Base-by-base conservation (phyloP, 176 grass and related monocot species). In the Paspalum vaginatum region DNA sequence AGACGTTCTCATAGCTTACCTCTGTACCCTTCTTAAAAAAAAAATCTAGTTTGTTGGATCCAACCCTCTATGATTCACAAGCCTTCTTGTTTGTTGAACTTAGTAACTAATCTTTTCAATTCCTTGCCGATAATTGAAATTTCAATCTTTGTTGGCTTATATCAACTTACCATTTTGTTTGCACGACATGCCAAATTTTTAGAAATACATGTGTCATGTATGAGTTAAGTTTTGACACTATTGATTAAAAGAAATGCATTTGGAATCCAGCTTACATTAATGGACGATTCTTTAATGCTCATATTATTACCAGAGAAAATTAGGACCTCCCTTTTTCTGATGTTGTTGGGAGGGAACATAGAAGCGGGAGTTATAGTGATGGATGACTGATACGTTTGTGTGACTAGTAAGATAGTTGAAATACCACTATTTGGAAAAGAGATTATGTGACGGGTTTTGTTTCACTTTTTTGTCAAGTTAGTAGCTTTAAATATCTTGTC, bases 151-250 rank as follows among this genome's bases (percentile, higher is more conserved):
- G 42, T n/a, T 49, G 11, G 20, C 40, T 57, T 83, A 8, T 11
- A 67, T 57, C 26, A 55, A 64, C 40, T 66, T 53, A 66, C 17
- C 3, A 75, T 57, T 52, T 61, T 54, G 40, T 38, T 75, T 21
- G 16, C 25, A 62, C 54, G 22, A 1, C 17, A 16, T 17, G 42
- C 64, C 17, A 72, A 61, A 49, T 7, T 11, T 72, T 81, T 42
- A 60, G 40, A 69, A 45, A 70, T 81, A 6, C 42, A 48, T 57
- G 12, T 50, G 7, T 59, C 11, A 68, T 76, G 38, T 48, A n/a
- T 11, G 62, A 59, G 18, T 84, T 39, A 51, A 38, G 58, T 18
- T 54, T 68, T 68, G 45, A 15, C 17, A 68, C 58, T 58, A 26
- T 49, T 46, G 5, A 48, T 11, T 32, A 49, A 40, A 43, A 76